Base-by-base conservation (phyloP, 2,329 filamentous ascomycete genomes). In the Didymella sp. region DNA sequence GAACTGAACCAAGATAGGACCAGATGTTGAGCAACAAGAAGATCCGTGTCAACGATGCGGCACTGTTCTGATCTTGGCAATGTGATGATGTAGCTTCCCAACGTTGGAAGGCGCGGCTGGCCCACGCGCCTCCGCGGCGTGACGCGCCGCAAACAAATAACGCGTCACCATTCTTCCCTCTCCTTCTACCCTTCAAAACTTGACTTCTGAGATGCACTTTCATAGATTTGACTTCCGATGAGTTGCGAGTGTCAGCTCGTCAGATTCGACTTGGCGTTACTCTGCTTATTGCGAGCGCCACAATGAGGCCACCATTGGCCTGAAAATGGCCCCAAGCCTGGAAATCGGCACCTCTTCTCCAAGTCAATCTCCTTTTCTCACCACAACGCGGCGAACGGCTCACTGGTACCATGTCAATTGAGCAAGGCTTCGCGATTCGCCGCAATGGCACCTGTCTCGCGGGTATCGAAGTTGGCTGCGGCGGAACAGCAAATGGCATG, bases 361-460 rank as follows among this genome's bases (percentile, higher is more conserved):
- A 40, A 6, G 37, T 15, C 11, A 11, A 40, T 24, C 19, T 40
- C 21, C 19, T 15, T 24, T 15, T 40, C 21, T 17, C 37, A 24
- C 19, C 37, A 40, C 37, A 12, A 15, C 37, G 5, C 21, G 21
- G 11, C 37, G 37, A 24, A 22, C 37, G 9, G 7, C 37, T 4
- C 11, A 40, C 19, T n/a, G 21, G 24, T 35, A 41, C n/a, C 22
- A 49, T 49, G 46, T 38, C 33, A 1, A 49, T 42, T 25, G 31
- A 50, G 47, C 47, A 50, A 49, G 46, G 35, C 46, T 49, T 49
- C 24, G 46, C 38, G 19, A 50, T 42, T 8, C 47, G 37, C 19
- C 37, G 38, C 13, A 42, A 50, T 42, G 37, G 47, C 37, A 31
- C 37, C 25, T 50, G 47, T 42, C 25, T 42, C 22, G 31, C 31